phyloP scores from a whole-genome alignment of 2,329 filamentous ascomycete genomes.

The Didymella sp. region DNA sequence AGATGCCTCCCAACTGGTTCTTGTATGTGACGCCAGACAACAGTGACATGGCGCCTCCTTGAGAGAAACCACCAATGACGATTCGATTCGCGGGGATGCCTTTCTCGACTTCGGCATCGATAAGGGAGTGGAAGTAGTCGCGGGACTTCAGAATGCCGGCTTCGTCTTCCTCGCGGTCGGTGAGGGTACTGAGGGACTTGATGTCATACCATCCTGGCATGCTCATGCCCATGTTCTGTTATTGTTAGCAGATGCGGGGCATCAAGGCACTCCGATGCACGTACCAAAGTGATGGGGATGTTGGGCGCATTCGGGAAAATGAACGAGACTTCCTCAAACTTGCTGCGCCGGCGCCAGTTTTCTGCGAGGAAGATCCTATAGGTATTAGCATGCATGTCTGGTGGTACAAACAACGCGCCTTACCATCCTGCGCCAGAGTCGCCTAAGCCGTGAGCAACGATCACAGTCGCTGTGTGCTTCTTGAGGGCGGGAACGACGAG shows the following conservation, averaged over 20 bases:
- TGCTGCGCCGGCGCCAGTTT: constrained; percentile 80
- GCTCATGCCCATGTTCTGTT: constrained; percentile 73
- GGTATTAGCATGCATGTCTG: constrained; percentile 25
- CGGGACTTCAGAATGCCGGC: constrained; percentile 75
- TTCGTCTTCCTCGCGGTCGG: constrained; percentile 66
- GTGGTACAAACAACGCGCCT: constrained; percentile 19
- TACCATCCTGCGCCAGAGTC: constrained; percentile 80
- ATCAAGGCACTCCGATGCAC: constrained; percentile 33
- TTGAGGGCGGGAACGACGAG: constrained; percentile 80
- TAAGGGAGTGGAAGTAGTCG: constrained; percentile 78
- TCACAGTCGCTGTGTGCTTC: constrained; percentile 91
- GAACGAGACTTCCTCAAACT: constrained; percentile 90
- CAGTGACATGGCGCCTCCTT: constrained; percentile 87
- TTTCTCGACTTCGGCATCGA: constrained; percentile 78
- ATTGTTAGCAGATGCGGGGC: constrained; percentile 6
- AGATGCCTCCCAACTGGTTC: constrained; percentile 83
- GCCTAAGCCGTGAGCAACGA: constrained; percentile 91
- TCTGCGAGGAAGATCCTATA: constrained; percentile 76
- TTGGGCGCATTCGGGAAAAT: constrained; percentile 88
- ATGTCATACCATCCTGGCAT: constrained; percentile 94
- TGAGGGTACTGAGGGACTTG: constrained; percentile 56
- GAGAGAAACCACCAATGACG: constrained; percentile 82
- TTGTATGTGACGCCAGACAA: constrained; percentile 78
- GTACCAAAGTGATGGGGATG: constrained; percentile 84
- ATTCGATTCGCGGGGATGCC: constrained; percentile 85